Evolutionary conservation across 805 yeast species (phyloP), one percentile per base, ranked within the genome.

Genomic region (Metschnikowia aberdeeniae): DNA sequence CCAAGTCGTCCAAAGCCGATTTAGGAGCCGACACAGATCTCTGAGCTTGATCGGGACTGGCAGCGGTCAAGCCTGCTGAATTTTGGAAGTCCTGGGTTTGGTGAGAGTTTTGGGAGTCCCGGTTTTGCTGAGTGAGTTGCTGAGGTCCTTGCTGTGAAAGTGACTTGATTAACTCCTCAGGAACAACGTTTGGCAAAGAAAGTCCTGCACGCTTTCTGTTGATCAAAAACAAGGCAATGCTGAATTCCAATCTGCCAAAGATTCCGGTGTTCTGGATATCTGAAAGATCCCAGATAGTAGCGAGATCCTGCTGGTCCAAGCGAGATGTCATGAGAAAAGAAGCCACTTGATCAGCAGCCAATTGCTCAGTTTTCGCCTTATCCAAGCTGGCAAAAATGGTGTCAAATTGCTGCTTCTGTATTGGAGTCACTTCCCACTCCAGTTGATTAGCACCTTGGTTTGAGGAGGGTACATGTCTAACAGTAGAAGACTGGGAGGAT

Each of bases 251-350:
- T 57, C 77, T 80, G 40, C 87, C 76, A 59, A 93, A 89, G 34
- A 76, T 76, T 22, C 97, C 97, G 36, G 86, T 80, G 63, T 89
- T 89, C 54, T 87, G 85, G 50, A 89, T 76, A 62, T 93, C 97
- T 8, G 98, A 81, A 54, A 93, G 73, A 66, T 93, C 99, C 99
- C 99, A 93, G 35, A 92, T 82, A 20, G 80, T 69, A 1, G 98
- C 99, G 51, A 93, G 75, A 17, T 80, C 82, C 42, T 87, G 90
- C 58, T 90, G 96, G 42, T 82, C 77, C 48, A 93, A 77, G 50
- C 87, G 86, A 3, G 98, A 92, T 8, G 93, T 85, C 75, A 88
- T 82, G 56, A 93, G 78, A 61, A 90, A 89, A 6, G 85, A 83
- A 6, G 96, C 99, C 36, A 93, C 89, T 53, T 88, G 88, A 47